Conservation (phyloP, 2,329 filamentous ascomycete genomes). For the Sordariomycetes sp. region DNA sequence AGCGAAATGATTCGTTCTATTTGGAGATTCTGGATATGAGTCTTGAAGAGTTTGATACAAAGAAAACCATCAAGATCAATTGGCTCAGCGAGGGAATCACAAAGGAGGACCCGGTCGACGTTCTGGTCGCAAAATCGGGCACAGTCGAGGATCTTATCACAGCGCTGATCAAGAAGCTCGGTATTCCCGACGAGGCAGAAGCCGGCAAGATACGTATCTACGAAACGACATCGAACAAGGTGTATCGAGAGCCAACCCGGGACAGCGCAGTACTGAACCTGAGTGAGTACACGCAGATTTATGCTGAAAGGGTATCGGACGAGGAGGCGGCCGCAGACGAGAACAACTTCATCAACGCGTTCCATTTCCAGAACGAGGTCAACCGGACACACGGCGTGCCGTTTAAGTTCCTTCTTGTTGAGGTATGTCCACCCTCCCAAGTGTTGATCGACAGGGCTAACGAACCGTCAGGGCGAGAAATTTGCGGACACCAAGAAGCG, state of each 20-base stretch:
- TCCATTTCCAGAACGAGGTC: conserved; percentile 89
- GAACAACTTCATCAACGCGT: conserved; percentile 61
- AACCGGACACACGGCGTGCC: conserved; percentile 79
- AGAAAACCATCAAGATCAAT: conserved; percentile 75
- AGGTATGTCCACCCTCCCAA: conserved; percentile 40
- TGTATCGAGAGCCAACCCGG: conserved; percentile 66
- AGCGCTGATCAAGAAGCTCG: conserved; percentile 70
- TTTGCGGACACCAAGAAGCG: conserved; percentile 92
- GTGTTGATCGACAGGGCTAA: neutral
- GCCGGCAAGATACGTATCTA: conserved; percentile 69
- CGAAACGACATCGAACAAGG: conserved; percentile 73
- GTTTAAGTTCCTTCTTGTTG: conserved; percentile 80
- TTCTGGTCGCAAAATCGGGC: conserved; percentile 83
- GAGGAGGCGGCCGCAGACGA: conserved; percentile 54
- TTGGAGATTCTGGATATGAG: conserved; percentile 95
- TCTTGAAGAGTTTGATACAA: conserved; percentile 83
- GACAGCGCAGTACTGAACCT: conserved; percentile 71
- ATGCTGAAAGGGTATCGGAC: conserved; percentile 72
- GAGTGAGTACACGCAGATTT: conserved; percentile 76
- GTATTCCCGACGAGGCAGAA: conserved; percentile 63
- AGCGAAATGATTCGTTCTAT: conserved; percentile 70
- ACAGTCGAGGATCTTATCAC: conserved; percentile 70
- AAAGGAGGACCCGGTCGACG: conserved; percentile 78
- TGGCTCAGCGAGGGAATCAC: conserved; percentile 84
- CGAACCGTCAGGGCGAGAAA: conserved; percentile 54